Percentiles rank a stretch among this genome's conserved stretches.
Conservation (phyloP, 768 basidiomycete genomes). For the Suillus subaureus region DNA sequence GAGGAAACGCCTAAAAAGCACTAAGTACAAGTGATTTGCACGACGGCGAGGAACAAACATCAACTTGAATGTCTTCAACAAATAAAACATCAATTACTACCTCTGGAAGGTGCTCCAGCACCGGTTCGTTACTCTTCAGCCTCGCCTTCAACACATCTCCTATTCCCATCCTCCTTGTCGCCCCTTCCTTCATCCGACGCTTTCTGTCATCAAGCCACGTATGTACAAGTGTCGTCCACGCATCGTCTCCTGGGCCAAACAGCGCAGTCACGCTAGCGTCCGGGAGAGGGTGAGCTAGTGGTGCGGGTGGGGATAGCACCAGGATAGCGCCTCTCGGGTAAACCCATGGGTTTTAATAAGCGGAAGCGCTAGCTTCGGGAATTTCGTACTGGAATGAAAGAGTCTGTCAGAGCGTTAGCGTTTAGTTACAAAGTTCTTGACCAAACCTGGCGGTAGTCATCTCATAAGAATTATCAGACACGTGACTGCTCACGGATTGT, state of each 20-base stretch:
- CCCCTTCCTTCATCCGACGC: conserved; percentile 44
- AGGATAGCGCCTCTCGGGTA: conserved; percentile 68
- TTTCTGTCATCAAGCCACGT: conserved; percentile 48
- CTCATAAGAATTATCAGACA: background rate
- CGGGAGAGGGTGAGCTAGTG: background rate
- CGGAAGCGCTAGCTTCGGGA: conserved; percentile 67
- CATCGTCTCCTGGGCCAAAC: background rate
- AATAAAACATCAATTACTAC: conserved; percentile 36
- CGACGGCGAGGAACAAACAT: background rate
- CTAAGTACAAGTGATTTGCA: background rate
- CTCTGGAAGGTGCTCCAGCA: conserved; percentile 66
- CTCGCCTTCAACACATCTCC: conserved; percentile 57
- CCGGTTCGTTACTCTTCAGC: conserved; percentile 67
- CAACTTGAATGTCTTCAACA: background rate
- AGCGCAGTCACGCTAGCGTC: conserved; percentile 1
- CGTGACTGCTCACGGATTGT: background rate
- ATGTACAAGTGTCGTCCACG: background rate
- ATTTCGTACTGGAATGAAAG: conserved; percentile 26
- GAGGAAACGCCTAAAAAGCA: conserved; percentile 67
- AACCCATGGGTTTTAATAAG: conserved; percentile 72
- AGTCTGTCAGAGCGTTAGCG: background rate
- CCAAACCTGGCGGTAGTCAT: conserved; percentile 8
- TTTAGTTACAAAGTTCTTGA: background rate
- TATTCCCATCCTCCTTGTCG: conserved; percentile 34
- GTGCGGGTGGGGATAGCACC: conserved; percentile 41